phyloP scores from a whole-genome alignment of 2,329 filamentous ascomycete genomes.

The Hansfordia pulvinata region DNA sequence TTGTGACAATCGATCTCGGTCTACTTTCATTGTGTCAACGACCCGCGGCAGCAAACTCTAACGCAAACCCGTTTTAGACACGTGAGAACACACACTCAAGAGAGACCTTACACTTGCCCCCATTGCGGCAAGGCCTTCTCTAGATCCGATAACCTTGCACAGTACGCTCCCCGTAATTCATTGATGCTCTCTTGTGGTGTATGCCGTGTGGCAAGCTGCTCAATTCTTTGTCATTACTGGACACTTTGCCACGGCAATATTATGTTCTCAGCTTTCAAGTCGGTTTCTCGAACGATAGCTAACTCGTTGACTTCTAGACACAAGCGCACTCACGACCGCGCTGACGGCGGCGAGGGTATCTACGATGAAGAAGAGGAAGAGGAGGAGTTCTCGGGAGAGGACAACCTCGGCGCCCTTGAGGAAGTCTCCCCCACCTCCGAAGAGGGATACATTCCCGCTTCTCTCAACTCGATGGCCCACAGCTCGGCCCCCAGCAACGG shows the following conservation, averaged over 20 bases:
- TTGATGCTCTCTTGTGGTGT: constrained; percentile 8
- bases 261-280: no score
- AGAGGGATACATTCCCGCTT: constrained; percentile 42
- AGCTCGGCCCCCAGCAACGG: constrained; percentile 16
- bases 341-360: constrained; percentile 44
- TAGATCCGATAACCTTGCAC: constrained; percentile 94
- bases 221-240: no score
- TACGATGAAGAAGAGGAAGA: constrained; percentile 71
- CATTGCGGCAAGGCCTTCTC: constrained; percentile 99
- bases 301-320: constrained; percentile 49
- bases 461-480: constrained; percentile 31
- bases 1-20: no score
- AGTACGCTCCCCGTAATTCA: constrained; percentile 49
- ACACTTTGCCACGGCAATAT: no score
- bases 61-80: constrained; percentile 59
- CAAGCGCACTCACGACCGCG: constrained; percentile 60
- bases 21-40: constrained; percentile 25
- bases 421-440: constrained; percentile 65
- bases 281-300: no score
- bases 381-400: constrained; percentile 71
- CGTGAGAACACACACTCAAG: constrained; percentile 97
- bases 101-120: constrained; percentile 94
- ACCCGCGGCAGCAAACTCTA: constrained; percentile 31
- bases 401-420: constrained; percentile 68
- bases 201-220: not conserved